Base-by-base conservation (phyloP, 2,329 filamentous ascomycete species). In the Colletotrichum shisoi region DNA sequence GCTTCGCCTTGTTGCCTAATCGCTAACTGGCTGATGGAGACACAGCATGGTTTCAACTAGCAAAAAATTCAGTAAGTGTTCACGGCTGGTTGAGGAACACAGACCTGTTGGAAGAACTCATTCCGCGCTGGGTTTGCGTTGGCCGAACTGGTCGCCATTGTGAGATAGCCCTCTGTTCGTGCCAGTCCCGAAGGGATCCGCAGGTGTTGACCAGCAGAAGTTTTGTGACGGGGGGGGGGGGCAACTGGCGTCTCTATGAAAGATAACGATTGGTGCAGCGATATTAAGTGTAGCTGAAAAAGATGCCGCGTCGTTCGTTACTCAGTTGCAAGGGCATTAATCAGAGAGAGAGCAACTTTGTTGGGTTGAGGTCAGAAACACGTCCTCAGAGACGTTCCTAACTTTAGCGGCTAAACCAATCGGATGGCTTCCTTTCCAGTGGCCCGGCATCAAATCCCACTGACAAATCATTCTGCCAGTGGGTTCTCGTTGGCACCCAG, bases 41-140 rank as follows among this genome's bases (percentile, higher is more conserved):
- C 80, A 71, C 87, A 90, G 70, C 79, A 82, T 74, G 87, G 86
- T 76, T 89, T 89, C 67, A 90, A 83, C 87, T 90, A 51, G 13
- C 17, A n/a, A 37, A 8, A 42, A 39, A 63, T 44, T 67, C 37
- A 67, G 64, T 17, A 11, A 53, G 11, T 42, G 34, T 17, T 2
- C 11, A 27, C 3, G 17, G 31, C 11, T 17, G 24, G 48, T 31
- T 3, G 17, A 31, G 12, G 3, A 24, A 34, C 19, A 63, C 71
- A 21, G 48, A 78, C 79, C 71, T 77, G 74, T 56, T 78, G 74
- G 62, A 80, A 80, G 69, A 80, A 74, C 31, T 75, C 74, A 63
- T 77, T 77, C 52, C 78, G 74, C 40, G 64, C 68, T 8, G 56
- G 67, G 44, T 57, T 67, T 11, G 63, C 17, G 39, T 17, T 63